These are phyloP conservation scores for Penicillium sp. DNA, from an alignment of 2,329 filamentous ascomycete species.

Conservation along the genomic window DNA sequence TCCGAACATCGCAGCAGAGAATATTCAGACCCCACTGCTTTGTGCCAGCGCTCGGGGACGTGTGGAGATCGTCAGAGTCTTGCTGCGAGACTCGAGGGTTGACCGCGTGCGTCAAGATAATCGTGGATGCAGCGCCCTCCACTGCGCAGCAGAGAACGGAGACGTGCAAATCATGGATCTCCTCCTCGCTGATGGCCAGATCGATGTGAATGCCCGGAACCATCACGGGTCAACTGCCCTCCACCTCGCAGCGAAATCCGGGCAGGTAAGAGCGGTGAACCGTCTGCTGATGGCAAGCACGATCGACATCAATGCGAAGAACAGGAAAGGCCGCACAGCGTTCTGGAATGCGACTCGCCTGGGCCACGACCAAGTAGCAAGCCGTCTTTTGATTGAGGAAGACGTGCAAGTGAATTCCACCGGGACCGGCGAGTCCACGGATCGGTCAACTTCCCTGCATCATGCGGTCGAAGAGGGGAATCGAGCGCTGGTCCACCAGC, in stretches of 20 bases:
- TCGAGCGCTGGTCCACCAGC: neutral
- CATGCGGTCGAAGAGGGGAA: neutral
- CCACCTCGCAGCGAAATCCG: constrained; percentile 1
- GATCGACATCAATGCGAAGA: neutral
- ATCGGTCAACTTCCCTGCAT: neutral
- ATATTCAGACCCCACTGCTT: neutral
- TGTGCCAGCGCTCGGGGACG: neutral
- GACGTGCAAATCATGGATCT: neutral
- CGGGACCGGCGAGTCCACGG: neutral
- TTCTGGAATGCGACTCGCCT: neutral
- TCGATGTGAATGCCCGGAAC: constrained; percentile 8
- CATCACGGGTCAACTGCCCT: constrained; percentile 6
- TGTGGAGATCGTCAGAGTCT: neutral
- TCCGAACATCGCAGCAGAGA: constrained; percentile 1
- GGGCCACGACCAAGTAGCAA: neutral
- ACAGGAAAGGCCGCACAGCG: neutral
- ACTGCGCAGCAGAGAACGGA: constrained; percentile 6
- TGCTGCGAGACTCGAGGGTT: neutral
- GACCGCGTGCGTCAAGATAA: neutral
- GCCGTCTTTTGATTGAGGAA: neutral
- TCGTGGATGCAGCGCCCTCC: constrained; percentile 6
- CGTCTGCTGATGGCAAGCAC: neutral
- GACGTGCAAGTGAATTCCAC: neutral
- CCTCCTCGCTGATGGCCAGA: neutral
- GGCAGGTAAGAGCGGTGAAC: constrained; percentile 3